Evolutionary conservation across 805 yeast species (phyloP).

Genomic region (Saccharomycopsis selenospora): DNA sequence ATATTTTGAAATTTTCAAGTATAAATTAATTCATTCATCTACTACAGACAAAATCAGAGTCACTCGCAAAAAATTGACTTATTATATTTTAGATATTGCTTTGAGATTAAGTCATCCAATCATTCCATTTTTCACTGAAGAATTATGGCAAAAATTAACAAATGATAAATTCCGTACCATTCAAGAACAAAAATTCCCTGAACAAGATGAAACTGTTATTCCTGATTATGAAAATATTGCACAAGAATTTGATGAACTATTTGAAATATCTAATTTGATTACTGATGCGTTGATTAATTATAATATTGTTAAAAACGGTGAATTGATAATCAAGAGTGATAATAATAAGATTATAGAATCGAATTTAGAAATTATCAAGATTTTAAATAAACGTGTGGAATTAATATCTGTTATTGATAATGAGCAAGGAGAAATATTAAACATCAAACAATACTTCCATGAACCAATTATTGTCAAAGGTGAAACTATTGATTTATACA

Average conservation of each 20-base stretch:
- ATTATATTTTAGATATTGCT: slow-evolving; percentile 85
- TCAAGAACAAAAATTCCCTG: slow-evolving; percentile 29
- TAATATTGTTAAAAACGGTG: slow-evolving; percentile 79
- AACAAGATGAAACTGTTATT: background rate
- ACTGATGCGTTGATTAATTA: slow-evolving; percentile 88
- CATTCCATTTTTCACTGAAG: slow-evolving; percentile 96
- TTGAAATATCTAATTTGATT: slow-evolving; percentile 81
- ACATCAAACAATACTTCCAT: slow-evolving; percentile 5
- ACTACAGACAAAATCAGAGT: slow-evolving; percentile 3
- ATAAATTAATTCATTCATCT: slow-evolving; percentile 66
- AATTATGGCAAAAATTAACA: slow-evolving; percentile 98
- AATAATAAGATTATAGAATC: background rate
- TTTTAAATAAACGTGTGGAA: background rate
- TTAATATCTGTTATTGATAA: slow-evolving; percentile 1
- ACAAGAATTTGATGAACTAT: slow-evolving; percentile 70
- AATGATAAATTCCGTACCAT: slow-evolving; percentile 61
- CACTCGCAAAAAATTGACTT: slow-evolving; percentile 82
- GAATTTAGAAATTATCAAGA: slow-evolving; percentile 4
- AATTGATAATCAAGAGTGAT: slow-evolving; percentile 57
- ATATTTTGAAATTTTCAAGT: slow-evolving; percentile 94
- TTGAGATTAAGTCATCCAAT: slow-evolving; percentile 90
- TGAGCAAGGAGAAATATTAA: slow-evolving; percentile 9
- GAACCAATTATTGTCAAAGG: background rate
- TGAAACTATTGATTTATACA: slow-evolving; percentile 28
- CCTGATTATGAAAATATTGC: slow-evolving; percentile 25